phyloP scores from a whole-genome alignment of 2,329 filamentous ascomycete genomes.

The Paecilomyces dactylethromorphus region DNA sequence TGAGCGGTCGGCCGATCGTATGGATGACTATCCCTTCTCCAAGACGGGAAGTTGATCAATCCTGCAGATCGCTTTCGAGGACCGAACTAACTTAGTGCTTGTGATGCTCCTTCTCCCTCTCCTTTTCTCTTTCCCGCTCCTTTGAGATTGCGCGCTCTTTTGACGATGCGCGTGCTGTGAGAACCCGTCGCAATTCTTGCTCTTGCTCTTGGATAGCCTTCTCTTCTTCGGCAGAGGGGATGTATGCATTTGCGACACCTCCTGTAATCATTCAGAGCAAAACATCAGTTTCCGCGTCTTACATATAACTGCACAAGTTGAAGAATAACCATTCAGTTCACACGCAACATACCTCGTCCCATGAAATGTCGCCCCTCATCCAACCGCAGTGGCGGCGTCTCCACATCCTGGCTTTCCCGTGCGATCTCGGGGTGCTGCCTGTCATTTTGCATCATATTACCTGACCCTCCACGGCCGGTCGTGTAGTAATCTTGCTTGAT shows the following conservation, averaged over 20 bases:
- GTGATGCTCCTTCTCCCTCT: neutral
- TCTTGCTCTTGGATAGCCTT: constrained; percentile 16
- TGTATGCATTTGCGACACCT: constrained; percentile 30
- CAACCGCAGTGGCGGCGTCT: constrained; percentile 40
- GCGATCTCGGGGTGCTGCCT: constrained; percentile 60
- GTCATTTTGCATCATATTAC: constrained; percentile 80
- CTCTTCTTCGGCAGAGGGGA: constrained; percentile 17
- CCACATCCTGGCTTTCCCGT: constrained; percentile 76
- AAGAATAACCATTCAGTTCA: neutral
- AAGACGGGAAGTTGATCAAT: neutral
- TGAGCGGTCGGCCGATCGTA: neutral
- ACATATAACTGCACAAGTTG: neutral
- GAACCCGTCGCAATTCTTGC: constrained; percentile 4
- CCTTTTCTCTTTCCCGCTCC: neutral
- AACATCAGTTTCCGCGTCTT: constrained; percentile 1
- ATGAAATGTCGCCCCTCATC: constrained; percentile 35
- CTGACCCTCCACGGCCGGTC: constrained; percentile 79
- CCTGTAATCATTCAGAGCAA: constrained; percentile 13
- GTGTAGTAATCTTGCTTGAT: constrained; percentile 81
- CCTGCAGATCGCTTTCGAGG: neutral
- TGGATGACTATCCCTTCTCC: neutral
- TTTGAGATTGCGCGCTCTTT: neutral
- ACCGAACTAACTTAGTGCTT: neutral
- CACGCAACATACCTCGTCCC: constrained; percentile 32
- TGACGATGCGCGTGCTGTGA: neutral